A percentile compares a stretch with the other conserved stretches of the same genome.
These are phyloP conservation scores for Musa acuminata DNA, from an alignment of 176 grass and related monocot species.

Conservation along the genomic window DNA sequence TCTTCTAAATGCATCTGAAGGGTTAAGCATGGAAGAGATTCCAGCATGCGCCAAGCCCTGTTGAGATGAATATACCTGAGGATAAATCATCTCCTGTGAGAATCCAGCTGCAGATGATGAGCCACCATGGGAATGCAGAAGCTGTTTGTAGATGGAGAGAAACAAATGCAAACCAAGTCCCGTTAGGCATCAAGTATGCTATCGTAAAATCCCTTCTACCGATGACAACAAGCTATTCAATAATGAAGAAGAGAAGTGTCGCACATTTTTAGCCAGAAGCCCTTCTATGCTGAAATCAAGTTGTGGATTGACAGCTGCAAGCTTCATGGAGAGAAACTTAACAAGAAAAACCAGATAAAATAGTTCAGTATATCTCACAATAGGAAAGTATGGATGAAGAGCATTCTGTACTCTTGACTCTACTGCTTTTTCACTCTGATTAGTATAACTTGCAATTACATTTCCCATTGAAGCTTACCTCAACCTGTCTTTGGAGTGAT, in stretches of 20 bases:
- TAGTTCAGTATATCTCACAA: neutral
- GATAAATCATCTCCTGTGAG: slow-evolving; percentile 17
- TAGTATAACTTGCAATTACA: too few species aligned
- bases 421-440: too few species aligned
- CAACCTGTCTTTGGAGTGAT: slow-evolving; percentile 23
- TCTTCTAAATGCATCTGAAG: slow-evolving; percentile 21
- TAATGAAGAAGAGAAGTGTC: neutral
- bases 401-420: neutral
- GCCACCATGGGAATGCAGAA: slow-evolving; percentile 12
- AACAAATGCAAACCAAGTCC: too few species aligned
- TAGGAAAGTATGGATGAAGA: neutral
- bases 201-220: too few species aligned
- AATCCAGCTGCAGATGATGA: slow-evolving; percentile 8
- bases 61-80: slow-evolving; percentile 14
- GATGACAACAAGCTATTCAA: too few species aligned
- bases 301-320: slow-evolving; percentile 22
- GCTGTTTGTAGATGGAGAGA: neutral
- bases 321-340: slow-evolving; percentile 27
- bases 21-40: slow-evolving; percentile 15
- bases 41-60: slow-evolving; percentile 2
- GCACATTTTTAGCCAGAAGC: slow-evolving; percentile 22
- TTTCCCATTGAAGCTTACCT: slow-evolving; percentile 2
- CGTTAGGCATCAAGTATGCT: too few species aligned
- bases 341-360: neutral
- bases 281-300: slow-evolving; percentile 23